Base-by-base conservation (phyloP, 441 rosid genomes). In the Adansonia gregorii region DNA sequence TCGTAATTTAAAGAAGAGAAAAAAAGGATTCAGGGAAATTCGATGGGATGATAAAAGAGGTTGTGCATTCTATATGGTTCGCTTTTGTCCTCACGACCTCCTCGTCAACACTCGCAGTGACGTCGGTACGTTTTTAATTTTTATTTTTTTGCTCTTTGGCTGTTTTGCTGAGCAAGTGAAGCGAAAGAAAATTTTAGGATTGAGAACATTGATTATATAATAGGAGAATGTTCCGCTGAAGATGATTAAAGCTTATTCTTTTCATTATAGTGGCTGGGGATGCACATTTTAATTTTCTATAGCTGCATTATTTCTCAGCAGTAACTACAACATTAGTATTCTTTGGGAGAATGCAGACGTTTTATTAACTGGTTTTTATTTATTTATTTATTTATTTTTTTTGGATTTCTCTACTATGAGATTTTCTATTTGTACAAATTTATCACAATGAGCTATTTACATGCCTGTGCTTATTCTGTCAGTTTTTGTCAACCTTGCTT, bases 1-100 rank as follows among this genome's bases (percentile, higher is more conserved):
- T 84, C 98, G 98, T 58, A 87, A 97, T 89, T 83, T 94, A 83
- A 97, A 98, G 96, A 92, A 68, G 95, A 97, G 88, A 90, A 85
- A 79, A 79, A 97, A 89, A 80, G 98, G 91, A 6, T 88, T 85
- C 82, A 88, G 82, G 88, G 99, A 94, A 83, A 74, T 94, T 60
- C 88, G 85, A 52, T 97, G 99, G 99, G 95, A 97, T 74, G 98
- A 94, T 15, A 93, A 89, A 86, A 98, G 92, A 73, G 99, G 94
- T n/a, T 97, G 99, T 81, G 91, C 89, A 3, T 93, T 86, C 76
- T 94, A 88, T 76, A 94, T 97, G 99, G 98, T 96, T 87, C 89
- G 98, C 9, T 94, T 97, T 80, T 97, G 99, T 78, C 98, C 99
- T 67, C 97, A 97, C 55, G 98, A 97, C 68, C 99, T 97, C 87